Percentiles rank a stretch among this genome's conserved stretches.
phyloP scores from a whole-genome alignment of 1,284 basidiomycete genomes.

The Acaromyces ingoldii region DNA sequence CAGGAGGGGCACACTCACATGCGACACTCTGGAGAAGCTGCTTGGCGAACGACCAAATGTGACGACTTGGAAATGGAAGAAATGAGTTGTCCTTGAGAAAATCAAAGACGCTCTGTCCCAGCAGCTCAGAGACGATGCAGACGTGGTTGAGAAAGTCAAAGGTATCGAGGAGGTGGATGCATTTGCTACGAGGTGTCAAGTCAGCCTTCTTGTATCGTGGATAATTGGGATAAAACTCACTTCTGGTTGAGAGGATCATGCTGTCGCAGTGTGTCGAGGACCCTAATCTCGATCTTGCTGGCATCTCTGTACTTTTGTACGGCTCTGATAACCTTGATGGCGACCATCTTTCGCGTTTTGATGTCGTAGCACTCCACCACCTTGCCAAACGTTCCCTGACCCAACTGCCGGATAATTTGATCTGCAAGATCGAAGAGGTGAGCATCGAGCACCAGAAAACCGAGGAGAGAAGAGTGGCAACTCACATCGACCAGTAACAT shows the following conservation, averaged over 20 bases:
- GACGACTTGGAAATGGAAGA: constrained; percentile 86
- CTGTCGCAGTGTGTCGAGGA: constrained; percentile 84
- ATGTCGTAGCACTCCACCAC: constrained; percentile 90
- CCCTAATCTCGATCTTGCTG: constrained; percentile 95
- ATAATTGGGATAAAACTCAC: constrained; percentile 57
- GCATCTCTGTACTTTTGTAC: constrained; percentile 73
- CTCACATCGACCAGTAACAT: constrained; percentile 39
- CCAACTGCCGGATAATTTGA: constrained; percentile 76
- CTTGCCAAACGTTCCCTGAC: constrained; percentile 98
- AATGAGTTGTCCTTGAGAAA: constrained; percentile 98
- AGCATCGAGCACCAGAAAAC: neutral
- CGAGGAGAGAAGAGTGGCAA: neutral
- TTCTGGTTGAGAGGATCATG: constrained; percentile 82
- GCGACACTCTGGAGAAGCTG: constrained; percentile 89
- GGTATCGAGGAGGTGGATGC: constrained; percentile 88
- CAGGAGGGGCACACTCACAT: constrained; percentile 52
- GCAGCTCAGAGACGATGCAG: constrained; percentile 90
- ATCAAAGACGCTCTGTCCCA: constrained; percentile 97
- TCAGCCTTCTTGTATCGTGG: neutral
- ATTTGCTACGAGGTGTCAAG: constrained; percentile 68
- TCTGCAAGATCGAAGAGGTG: constrained; percentile 8
- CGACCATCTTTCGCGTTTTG: constrained; percentile 65
- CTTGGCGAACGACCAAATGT: constrained; percentile 91
- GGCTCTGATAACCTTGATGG: constrained; percentile 86
- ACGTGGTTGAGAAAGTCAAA: constrained; percentile 98